phyloP scores from a whole-genome alignment of 768 basidiomycete genomes.

The Sistotremastrum niveocremeum region DNA sequence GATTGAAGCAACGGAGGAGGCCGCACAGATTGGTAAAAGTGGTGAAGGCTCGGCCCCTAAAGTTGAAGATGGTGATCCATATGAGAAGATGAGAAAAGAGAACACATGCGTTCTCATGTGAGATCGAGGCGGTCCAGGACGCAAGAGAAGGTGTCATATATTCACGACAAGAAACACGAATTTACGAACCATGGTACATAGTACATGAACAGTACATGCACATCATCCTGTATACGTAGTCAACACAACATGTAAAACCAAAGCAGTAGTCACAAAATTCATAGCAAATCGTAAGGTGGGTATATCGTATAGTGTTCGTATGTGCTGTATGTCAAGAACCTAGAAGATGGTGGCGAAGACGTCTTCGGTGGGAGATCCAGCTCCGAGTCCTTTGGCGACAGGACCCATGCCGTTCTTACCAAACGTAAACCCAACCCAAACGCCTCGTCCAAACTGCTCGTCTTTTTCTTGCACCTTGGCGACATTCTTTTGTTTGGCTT shows the following conservation, averaged over 20 bases:
- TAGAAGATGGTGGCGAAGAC: too few species aligned
- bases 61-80: constrained; percentile 3
- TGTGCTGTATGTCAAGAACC: too few species aligned
- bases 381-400: constrained; percentile 19
- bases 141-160: too few species aligned
- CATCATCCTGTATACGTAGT: too few species aligned
- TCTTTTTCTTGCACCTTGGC: constrained; percentile 86
- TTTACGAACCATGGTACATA: too few species aligned
- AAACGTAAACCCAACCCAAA: constrained; percentile 89
- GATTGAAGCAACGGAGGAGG: constrained; percentile 2
- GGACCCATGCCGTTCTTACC: constrained; percentile 71
- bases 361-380: background rate
- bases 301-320: too few species aligned
- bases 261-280: too few species aligned
- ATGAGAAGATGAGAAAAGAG: constrained; percentile 7
- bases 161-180: too few species aligned
- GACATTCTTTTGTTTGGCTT: constrained; percentile 93
- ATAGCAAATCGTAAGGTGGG: too few species aligned
- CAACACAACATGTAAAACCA: too few species aligned
- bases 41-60: background rate
- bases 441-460: constrained; percentile 53
- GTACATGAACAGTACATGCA: too few species aligned
- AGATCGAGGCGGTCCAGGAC: background rate
- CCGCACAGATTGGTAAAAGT: constrained; percentile 2
- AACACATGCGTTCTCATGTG: constrained; percentile 3